Evolutionary conservation across 192 early-diverging fungal genomes (phyloP).

Genomic region (Gonapodya prolifera): DNA sequence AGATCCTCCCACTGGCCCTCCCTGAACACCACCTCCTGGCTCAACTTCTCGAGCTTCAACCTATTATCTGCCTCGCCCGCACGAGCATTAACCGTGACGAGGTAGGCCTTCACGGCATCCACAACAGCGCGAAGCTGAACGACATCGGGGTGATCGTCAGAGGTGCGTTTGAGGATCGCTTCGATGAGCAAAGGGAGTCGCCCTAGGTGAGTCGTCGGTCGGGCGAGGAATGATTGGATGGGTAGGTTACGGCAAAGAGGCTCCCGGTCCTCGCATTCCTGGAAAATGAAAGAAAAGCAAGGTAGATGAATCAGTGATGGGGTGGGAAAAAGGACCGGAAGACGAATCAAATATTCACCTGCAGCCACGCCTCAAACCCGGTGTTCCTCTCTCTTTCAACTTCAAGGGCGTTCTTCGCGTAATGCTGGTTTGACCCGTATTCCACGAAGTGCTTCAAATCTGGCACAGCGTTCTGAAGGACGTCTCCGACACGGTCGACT

Average conservation of each 20-base stretch:
- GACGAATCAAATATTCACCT: constrained; percentile 25
- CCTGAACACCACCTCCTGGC: constrained; percentile 8
- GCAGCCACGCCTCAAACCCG: constrained; percentile 63
- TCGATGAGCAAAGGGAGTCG: constrained; percentile 72
- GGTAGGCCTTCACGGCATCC: constrained; percentile 53
- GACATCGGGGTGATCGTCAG: constrained; percentile 65
- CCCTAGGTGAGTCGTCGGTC: constrained; percentile 74
- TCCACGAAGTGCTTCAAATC: constrained; percentile 66
- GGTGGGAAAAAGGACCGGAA: no score
- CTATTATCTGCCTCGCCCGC: constrained; percentile 80
- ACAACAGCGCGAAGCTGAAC: constrained; percentile 57
- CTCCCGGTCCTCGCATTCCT: constrained; percentile 60
- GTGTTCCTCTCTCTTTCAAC: neutral
- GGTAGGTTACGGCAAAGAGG: constrained; percentile 72
- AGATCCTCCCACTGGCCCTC: constrained; percentile 47
- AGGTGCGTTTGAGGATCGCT: constrained; percentile 72
- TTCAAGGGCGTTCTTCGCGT: neutral
- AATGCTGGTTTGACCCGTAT: constrained; percentile 26
- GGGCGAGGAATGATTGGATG: constrained; percentile 71
- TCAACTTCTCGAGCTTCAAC: constrained; percentile 46
- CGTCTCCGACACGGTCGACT: constrained; percentile 71
- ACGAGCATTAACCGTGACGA: constrained; percentile 70
- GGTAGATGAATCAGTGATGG: no score
- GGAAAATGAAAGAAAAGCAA: neutral
- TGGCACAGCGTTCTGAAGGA: constrained; percentile 57